Percentiles rank a stretch among this genome's conserved stretches.
phyloP scores from a whole-genome alignment of 768 basidiomycete species.

The Termitomyces sp. region DNA sequence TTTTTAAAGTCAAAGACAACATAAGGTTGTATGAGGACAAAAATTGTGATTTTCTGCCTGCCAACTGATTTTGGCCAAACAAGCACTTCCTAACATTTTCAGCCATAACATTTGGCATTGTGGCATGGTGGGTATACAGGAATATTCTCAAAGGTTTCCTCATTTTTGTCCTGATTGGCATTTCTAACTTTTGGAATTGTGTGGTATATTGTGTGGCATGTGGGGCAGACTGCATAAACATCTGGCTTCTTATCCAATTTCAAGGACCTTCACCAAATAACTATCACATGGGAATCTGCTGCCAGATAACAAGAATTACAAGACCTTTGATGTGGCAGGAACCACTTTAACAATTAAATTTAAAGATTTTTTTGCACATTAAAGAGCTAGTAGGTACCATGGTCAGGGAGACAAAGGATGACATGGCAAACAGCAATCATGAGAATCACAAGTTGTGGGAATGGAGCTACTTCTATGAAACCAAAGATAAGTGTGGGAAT shows the following conservation, averaged over 20 bases:
- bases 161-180: neutral
- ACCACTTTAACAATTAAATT: neutral
- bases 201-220: neutral
- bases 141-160: neutral
- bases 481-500: neutral
- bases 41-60: neutral
- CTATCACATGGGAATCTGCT: neutral
- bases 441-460: neutral
- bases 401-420: neutral
- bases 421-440: neutral
- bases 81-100: constrained; percentile 8
- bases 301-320: neutral
- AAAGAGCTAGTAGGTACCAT: neutral
- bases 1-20: constrained; percentile 22
- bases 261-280: neutral
- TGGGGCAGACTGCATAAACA: neutral
- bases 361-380: neutral
- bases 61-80: neutral
- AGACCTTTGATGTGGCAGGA: neutral
- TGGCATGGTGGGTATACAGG: constrained; percentile 7
- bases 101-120: constrained; percentile 12
- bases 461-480: neutral
- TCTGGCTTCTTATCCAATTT: neutral
- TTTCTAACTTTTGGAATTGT: neutral
- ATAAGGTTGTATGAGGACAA: constrained; percentile 20